Evolutionary conservation across 495 filamentous ascomycete genomes (phyloP).

Genomic region (Niebla homalea): DNA sequence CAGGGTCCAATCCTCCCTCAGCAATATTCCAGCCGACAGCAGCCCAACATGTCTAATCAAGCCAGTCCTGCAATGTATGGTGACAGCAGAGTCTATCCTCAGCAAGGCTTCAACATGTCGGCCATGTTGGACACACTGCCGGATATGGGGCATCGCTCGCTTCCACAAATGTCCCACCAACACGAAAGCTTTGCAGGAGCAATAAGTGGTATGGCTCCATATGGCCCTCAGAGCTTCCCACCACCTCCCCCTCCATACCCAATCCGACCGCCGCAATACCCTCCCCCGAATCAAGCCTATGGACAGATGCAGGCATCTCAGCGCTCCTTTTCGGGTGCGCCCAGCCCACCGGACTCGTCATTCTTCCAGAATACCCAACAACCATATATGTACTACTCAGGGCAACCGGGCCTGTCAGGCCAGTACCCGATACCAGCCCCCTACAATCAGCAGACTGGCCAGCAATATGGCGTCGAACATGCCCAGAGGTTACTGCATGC

Average conservation of each 20-base stretch:
- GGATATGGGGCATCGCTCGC: slow-evolving; percentile 17
- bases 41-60: slow-evolving; percentile 18
- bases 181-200: slow-evolving; percentile 22
- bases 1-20: slow-evolving; percentile 11
- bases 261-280: slow-evolving; percentile 18
- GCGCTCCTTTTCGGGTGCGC: slow-evolving; percentile 10
- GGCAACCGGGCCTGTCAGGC: slow-evolving; percentile 9
- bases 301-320: slow-evolving; percentile 12
- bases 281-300: slow-evolving; percentile 19
- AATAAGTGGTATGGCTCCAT: slow-evolving; percentile 23
- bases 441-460: slow-evolving; percentile 2
- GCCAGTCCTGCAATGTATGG: not conserved
- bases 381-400: slow-evolving; percentile 12
- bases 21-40: slow-evolving; percentile 15
- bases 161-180: slow-evolving; percentile 17
- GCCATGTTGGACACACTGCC: slow-evolving; percentile 34
- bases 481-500: too few species aligned
- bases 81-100: slow-evolving; percentile 13
- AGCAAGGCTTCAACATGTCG: slow-evolving; percentile 31
- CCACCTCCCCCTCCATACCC: slow-evolving; percentile 22
- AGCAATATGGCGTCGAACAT: not conserved
- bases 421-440: slow-evolving; percentile 7
- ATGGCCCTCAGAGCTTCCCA: slow-evolving; percentile 27
- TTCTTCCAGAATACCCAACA: slow-evolving; percentile 10
- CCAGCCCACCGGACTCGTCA: slow-evolving; percentile 16